These are phyloP conservation scores for Lactifluus subvellereus DNA, from an alignment of 768 basidiomycete genomes.

Conservation along the genomic window DNA sequence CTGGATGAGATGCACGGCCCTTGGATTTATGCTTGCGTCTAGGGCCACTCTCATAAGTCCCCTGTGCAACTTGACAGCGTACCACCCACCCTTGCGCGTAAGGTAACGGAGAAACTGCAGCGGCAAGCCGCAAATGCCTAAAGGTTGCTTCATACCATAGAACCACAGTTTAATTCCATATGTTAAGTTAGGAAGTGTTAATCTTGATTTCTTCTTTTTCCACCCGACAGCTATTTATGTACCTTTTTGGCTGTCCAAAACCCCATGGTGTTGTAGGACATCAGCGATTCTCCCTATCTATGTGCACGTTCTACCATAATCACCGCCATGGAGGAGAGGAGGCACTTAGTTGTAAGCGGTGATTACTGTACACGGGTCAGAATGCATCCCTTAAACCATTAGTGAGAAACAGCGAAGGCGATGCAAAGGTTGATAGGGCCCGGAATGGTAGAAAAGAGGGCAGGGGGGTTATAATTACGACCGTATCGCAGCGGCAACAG, in stretches of 20 bases:
- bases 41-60: slow-evolving; percentile 23
- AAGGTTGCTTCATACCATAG: slow-evolving; percentile 17
- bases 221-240: slow-evolving; percentile 6
- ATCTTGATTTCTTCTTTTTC: slow-evolving; percentile 4
- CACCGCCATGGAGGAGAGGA: neutral
- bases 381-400: neutral
- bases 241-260: neutral
- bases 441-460: neutral
- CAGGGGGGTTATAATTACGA: neutral
- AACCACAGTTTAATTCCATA: slow-evolving; percentile 10
- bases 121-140: slow-evolving; percentile 15
- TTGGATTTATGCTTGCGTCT: slow-evolving; percentile 1
- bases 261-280: neutral
- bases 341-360: neutral
- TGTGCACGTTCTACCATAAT: neutral
- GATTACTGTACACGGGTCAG: neutral
- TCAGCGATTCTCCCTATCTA: neutral
- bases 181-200: slow-evolving; percentile 15
- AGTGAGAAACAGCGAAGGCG: neutral
- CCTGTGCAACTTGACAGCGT: slow-evolving; percentile 24
- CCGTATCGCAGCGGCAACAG: neutral
- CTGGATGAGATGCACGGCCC: neutral
- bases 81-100: slow-evolving; percentile 23
- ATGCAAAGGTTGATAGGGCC: neutral
- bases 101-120: slow-evolving; percentile 23